phyloP scores from a whole-genome alignment of 192 early-diverging fungal genomes.

The Umbelopsis sp. region DNA sequence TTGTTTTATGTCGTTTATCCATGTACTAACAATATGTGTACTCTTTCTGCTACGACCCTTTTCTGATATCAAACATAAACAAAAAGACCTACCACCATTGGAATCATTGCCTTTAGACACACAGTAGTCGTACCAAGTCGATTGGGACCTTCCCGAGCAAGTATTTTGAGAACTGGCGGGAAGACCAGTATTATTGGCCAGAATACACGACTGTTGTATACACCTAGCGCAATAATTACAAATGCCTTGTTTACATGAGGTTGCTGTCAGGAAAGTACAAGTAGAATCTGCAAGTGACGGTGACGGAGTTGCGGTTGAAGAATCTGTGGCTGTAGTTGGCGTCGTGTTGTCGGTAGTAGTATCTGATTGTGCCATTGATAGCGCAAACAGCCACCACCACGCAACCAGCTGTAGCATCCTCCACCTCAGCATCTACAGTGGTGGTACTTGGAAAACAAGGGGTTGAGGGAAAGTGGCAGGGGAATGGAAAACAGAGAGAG shows the following conservation, averaged over 20 bases:
- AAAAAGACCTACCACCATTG: constrained; percentile 9
- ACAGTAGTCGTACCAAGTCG: constrained; percentile 5
- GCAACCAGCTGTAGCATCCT: neutral
- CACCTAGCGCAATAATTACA: constrained; percentile 15
- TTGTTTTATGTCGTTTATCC: too few species aligned
- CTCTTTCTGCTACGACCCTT: too few species aligned
- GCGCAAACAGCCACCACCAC: neutral
- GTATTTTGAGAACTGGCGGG: neutral
- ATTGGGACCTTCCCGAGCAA: constrained; percentile 5
- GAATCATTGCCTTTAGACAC: neutral
- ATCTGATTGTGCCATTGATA: neutral
- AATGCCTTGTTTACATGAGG: neutral
- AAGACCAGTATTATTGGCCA: constrained; percentile 1
- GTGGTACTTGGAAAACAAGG: neutral
- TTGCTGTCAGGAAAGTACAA: constrained; percentile 8
- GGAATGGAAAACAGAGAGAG: neutral
- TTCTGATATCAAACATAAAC: too few species aligned
- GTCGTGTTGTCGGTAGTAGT: neutral
- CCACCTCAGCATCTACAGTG: neutral
- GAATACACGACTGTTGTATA: constrained; percentile 11
- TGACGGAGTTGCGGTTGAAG: neutral
- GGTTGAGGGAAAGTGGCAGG: neutral
- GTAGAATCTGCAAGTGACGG: neutral
- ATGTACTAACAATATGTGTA: too few species aligned
- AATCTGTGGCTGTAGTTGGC: neutral